A percentile compares a stretch with the other conserved stretches of the same genome.
These are phyloP conservation scores for Clitopilus passeckerianus DNA, from an alignment of 768 basidiomycete genomes.

Conservation along the genomic window DNA sequence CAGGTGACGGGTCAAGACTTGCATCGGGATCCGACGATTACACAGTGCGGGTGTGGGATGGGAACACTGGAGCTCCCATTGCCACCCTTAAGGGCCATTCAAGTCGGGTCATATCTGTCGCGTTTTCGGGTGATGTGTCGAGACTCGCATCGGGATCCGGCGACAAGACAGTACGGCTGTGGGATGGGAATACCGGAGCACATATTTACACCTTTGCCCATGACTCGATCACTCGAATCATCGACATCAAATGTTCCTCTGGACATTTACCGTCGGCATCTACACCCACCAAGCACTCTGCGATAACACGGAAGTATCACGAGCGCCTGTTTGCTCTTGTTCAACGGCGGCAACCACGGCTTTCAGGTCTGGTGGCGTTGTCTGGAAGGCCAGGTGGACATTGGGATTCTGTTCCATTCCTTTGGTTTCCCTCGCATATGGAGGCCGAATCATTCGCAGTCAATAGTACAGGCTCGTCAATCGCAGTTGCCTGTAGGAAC, in stretches of 20 bases:
- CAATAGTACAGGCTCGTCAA: background rate
- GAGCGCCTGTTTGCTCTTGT: too few species aligned
- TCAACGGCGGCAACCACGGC: too few species aligned
- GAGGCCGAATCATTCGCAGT: background rate
- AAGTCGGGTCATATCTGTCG: background rate
- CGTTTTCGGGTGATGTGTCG: background rate
- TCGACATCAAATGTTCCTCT: too few species aligned
- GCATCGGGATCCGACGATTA: background rate
- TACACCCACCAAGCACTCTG: too few species aligned
- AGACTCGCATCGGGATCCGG: background rate
- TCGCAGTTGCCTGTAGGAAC: background rate
- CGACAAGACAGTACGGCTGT: background rate
- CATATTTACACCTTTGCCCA: background rate
- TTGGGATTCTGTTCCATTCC: background rate
- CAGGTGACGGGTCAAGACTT: background rate
- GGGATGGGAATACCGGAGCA: background rate
- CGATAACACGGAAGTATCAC: too few species aligned
- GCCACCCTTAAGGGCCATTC: background rate
- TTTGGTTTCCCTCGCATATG: background rate
- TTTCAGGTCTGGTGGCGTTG: too few species aligned
- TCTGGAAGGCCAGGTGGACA: background rate
- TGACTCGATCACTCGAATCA: too few species aligned
- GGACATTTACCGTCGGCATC: too few species aligned
- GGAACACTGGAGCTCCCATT: background rate
- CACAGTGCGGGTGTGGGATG: background rate